phyloP scores from a whole-genome alignment of 164 flowering plant genomes.

The Nymphaea colorata region DNA sequence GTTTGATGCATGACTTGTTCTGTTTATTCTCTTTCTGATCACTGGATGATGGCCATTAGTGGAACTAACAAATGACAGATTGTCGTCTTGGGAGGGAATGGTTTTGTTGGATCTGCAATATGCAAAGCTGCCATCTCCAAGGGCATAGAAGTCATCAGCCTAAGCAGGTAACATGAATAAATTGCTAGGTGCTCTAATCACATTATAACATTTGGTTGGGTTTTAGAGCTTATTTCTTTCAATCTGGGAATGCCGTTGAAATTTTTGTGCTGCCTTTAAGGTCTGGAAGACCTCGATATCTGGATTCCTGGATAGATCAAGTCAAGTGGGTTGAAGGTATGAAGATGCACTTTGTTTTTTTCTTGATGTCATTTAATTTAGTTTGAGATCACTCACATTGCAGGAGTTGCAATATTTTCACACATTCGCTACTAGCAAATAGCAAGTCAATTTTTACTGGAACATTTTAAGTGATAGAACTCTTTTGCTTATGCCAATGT shows the following conservation, averaged over 20 bases:
- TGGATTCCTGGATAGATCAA: constrained; percentile 79
- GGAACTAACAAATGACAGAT: constrained; percentile 28
- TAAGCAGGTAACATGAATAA: constrained; percentile 55
- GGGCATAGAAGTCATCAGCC: constrained; percentile 79
- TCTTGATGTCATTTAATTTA: background rate
- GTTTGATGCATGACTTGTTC: background rate
- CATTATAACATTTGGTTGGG: background rate
- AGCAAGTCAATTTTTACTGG: no score
- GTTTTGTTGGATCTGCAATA: constrained; percentile 96
- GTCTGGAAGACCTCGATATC: constrained; percentile 74
- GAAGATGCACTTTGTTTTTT: constrained; percentile 1
- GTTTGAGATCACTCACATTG: no score
- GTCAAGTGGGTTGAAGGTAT: constrained; percentile 82
- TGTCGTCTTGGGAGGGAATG: constrained; percentile 92
- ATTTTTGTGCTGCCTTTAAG: constrained; percentile 21
- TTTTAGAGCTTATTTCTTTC: no score
- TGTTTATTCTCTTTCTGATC: background rate
- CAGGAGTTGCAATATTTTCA: no score
- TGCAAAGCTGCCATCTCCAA: constrained; percentile 92
- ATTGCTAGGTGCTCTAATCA: no score
- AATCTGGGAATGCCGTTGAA: background rate
- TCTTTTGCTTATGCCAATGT: no score
- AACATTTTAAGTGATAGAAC: no score
- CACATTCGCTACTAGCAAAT: no score
- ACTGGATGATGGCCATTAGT: background rate